A percentile compares a stretch with the other conserved stretches of the same genome.
phyloP scores from a whole-genome alignment of 305 asterid species.

The Fraxinus xanthoxyloides region DNA sequence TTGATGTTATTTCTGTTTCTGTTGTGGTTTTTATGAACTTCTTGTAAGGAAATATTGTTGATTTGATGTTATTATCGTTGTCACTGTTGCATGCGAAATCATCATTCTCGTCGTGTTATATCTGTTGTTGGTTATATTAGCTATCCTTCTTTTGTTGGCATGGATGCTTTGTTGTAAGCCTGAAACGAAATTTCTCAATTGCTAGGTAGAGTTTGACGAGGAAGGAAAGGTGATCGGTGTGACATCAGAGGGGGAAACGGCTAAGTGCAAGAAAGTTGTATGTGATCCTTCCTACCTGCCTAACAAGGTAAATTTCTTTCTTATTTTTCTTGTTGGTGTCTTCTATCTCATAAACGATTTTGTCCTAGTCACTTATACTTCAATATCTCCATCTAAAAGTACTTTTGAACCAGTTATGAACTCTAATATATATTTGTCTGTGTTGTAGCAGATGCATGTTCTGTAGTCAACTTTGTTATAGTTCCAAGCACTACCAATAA shows the following conservation, averaged over 20 bases:
- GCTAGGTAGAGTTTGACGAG: constrained; percentile 83
- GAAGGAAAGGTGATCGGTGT: constrained; percentile 94
- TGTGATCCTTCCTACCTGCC: constrained; percentile 97
- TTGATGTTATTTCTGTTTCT: not conserved
- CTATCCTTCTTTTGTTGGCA: not conserved
- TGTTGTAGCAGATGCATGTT: not conserved
- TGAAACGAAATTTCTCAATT: constrained; percentile 23
- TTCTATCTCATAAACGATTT: not conserved
- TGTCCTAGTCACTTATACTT: not conserved
- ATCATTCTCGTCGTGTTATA: not conserved
- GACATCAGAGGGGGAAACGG: constrained; percentile 98
- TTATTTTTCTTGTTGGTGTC: not conserved
- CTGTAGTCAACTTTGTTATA: not conserved
- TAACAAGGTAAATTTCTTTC: constrained; percentile 58
- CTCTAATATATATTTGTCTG: not conserved
- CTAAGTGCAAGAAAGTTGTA: constrained; percentile 91
- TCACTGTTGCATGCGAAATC: not conserved
- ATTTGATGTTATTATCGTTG: not conserved
- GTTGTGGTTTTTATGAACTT: not conserved
- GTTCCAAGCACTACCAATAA: not conserved
- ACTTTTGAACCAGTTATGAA: constrained; percentile 5
- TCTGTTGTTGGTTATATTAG: not conserved
- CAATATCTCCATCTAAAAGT: constrained; percentile 5
- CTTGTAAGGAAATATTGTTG: not conserved
- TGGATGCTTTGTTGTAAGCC: constrained; percentile 5